Conservation (phyloP, 2,329 filamentous ascomycete species). For the Neoarthrinium moseri region DNA sequence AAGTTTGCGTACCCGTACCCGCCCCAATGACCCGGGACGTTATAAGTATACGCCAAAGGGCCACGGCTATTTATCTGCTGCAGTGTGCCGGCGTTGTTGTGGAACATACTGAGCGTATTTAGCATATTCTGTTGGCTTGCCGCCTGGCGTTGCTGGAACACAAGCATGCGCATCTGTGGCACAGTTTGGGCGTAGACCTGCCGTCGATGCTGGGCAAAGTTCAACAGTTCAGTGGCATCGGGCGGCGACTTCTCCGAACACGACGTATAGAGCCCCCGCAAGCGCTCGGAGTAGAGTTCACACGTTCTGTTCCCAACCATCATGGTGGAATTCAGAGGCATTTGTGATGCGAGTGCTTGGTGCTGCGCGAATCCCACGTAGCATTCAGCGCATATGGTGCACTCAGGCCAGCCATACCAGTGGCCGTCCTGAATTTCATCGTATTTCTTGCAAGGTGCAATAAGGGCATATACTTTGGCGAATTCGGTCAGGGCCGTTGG, state of each 20-base stretch:
- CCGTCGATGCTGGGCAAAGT: conserved; percentile 23
- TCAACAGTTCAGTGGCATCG: conserved; percentile 19
- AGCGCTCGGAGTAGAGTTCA: conserved; percentile 35
- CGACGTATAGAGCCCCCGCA: conserved; percentile 30
- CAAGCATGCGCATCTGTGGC: conserved; percentile 22
- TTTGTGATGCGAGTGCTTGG: conserved; percentile 24
- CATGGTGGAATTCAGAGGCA: conserved; percentile 23
- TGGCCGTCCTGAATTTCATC: conserved; percentile 16
- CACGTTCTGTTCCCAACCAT: conserved; percentile 27
- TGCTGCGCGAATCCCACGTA: conserved; percentile 30
- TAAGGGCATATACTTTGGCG: conserved; percentile 25
- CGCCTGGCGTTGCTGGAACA: conserved; percentile 22
- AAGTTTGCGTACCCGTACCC: conserved; percentile 28
- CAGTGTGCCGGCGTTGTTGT: conserved; percentile 21
- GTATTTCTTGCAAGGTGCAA: conserved; percentile 26
- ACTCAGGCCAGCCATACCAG: conserved; percentile 36
- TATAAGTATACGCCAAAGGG: no score
- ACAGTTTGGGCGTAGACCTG: conserved; percentile 32
- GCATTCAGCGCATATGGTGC: conserved; percentile 35
- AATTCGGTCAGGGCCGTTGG: conserved; percentile 23
- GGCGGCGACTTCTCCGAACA: conserved; percentile 24
- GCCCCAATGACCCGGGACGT: no score
- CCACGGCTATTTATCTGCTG: conserved; percentile 16
- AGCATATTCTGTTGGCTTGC: conserved; percentile 23
- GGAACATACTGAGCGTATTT: conserved; percentile 23